These are phyloP conservation scores for Globisporangium abappressorium DNA, from an alignment of 352 stramenopile species.

Conservation along the genomic window DNA sequence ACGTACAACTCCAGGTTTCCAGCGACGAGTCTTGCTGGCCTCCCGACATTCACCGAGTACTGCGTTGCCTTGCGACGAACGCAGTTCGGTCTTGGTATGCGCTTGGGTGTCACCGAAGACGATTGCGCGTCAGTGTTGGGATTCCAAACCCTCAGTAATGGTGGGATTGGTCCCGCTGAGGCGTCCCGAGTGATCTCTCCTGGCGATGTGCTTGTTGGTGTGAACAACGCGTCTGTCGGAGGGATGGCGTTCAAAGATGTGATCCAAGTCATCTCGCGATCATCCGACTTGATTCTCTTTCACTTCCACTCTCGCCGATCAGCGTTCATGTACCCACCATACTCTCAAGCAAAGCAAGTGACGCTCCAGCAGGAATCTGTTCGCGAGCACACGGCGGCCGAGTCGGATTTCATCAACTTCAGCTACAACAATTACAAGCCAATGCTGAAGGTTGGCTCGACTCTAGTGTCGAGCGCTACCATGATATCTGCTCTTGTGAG, in stretches of 20 bases:
- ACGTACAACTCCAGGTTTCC: constrained; percentile 56
- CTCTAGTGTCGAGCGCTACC: constrained; percentile 17
- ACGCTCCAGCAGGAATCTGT: constrained; percentile 33
- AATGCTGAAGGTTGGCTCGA: constrained; percentile 55
- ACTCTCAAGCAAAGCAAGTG: constrained; percentile 64
- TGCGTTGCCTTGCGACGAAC: constrained; percentile 62
- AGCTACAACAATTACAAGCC: constrained; percentile 69
- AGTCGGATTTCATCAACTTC: constrained; percentile 63
- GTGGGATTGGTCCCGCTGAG: constrained; percentile 73
- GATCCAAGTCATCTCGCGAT: constrained; percentile 66
- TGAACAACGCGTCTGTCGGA: constrained; percentile 69
- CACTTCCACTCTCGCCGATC: constrained; percentile 77
- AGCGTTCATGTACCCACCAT: constrained; percentile 62
- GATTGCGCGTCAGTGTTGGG: constrained; percentile 70
- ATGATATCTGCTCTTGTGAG: constrained; percentile 35
- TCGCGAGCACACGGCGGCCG: constrained; percentile 32
- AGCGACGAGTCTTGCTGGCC: constrained; percentile 39
- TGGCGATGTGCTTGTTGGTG: constrained; percentile 71
- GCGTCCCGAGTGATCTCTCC: constrained; percentile 67
- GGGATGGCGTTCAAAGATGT: constrained; percentile 71
- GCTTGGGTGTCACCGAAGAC: constrained; percentile 64
- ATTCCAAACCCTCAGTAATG: constrained; percentile 72
- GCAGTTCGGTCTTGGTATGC: constrained; percentile 77
- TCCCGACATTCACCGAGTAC: constrained; percentile 72
- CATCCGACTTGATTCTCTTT: constrained; percentile 66